Evolutionary conservation across 2,329 filamentous ascomycete species (phyloP).

Genomic region (Hypoxylon sp.): DNA sequence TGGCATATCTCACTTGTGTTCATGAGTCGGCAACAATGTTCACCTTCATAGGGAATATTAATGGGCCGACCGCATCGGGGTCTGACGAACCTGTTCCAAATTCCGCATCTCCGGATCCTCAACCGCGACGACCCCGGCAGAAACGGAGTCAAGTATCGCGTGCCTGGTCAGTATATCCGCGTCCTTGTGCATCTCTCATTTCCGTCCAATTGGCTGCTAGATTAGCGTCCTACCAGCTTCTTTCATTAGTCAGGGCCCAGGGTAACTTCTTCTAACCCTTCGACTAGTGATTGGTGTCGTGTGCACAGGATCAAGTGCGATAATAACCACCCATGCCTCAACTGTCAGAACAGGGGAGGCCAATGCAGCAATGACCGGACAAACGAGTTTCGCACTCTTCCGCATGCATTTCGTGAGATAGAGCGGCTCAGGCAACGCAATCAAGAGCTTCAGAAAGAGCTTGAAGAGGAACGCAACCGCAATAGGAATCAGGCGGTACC

Average conservation of each 20-base stretch:
- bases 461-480: conserved; percentile 29
- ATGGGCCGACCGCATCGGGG: conserved; percentile 1
- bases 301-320: conserved; percentile 60
- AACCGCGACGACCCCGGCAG: conserved; percentile 30
- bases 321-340: conserved; percentile 55
- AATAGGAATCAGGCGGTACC: conserved; percentile 13
- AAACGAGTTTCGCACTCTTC: conserved; percentile 50
- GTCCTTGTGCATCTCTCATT: not conserved
- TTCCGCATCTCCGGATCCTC: conserved; percentile 27
- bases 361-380: conserved; percentile 54
- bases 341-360: conserved; percentile 55
- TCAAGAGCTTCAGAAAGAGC: conserved; percentile 52
- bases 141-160: conserved; percentile 39
- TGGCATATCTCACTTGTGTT: not conserved
- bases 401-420: conserved; percentile 53
- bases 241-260: not conserved
- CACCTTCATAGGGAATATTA: conserved; percentile 19
- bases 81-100: conserved; percentile 20
- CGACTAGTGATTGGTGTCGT: conserved; percentile 58
- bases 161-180: conserved; percentile 28
- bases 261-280: conserved; percentile 26
- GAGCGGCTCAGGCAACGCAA: conserved; percentile 53
- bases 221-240: not conserved
- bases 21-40: conserved; percentile 21
- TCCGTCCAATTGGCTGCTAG: not conserved